A percentile compares a stretch with the other conserved stretches of the same genome.
phyloP scores from a whole-genome alignment of 2,329 filamentous ascomycete genomes.

The Nemania sp. region DNA sequence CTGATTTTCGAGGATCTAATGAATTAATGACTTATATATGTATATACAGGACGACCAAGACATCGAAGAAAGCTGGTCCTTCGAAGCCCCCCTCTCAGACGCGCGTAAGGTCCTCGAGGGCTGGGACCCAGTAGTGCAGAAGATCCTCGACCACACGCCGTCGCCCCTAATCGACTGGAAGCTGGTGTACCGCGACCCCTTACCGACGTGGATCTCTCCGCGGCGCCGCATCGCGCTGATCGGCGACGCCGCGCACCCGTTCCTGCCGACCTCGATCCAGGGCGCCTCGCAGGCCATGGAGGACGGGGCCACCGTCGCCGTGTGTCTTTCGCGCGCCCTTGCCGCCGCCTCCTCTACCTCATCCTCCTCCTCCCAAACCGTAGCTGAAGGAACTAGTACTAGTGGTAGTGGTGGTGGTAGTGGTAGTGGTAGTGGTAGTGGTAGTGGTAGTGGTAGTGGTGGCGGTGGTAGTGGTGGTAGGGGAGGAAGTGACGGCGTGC shows the following conservation, averaged over 20 bases:
- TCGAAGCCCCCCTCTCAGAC: slow-evolving; percentile 32
- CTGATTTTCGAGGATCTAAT: not conserved
- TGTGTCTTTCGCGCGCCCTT: slow-evolving; percentile 43
- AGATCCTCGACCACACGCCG: slow-evolving; percentile 45
- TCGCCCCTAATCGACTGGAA: slow-evolving; percentile 43
- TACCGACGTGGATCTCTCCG: slow-evolving; percentile 48
- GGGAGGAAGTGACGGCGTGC: slow-evolving; percentile 41
- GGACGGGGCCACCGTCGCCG: slow-evolving; percentile 51
- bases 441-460: too few species aligned
- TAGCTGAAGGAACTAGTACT: too few species aligned
- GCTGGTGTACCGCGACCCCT: slow-evolving; percentile 43
- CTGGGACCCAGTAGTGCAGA: slow-evolving; percentile 43
- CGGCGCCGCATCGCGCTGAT: slow-evolving; percentile 47
- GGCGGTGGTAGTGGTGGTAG: not conserved
- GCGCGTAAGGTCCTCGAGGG: slow-evolving; percentile 39
- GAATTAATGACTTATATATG: too few species aligned
- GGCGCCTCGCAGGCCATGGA: slow-evolving; percentile 54
- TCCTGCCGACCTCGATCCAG: slow-evolving; percentile 52
- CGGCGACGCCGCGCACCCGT: slow-evolving; percentile 55
- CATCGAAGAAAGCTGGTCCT: slow-evolving; percentile 32
- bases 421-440: too few species aligned
- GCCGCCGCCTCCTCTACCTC: too few species aligned
- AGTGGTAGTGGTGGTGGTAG: too few species aligned
- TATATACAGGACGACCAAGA: slow-evolving; percentile 33
- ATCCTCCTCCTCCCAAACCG: too few species aligned